Conservation (phyloP, 345 rosid genomes). For the Ceriops decandra region DNA sequence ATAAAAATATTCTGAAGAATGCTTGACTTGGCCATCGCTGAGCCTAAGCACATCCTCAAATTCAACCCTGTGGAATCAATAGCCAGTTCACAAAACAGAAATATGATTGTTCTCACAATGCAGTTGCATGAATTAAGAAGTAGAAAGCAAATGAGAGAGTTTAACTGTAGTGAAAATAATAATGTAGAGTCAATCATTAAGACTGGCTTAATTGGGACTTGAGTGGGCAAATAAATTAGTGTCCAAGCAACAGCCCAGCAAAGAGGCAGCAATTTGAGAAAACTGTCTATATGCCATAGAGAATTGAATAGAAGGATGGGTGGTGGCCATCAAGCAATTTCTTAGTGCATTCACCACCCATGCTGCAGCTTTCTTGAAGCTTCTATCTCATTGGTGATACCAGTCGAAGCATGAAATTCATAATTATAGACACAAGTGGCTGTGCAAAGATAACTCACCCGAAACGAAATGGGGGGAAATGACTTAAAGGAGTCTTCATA, state of each 20-base stretch:
- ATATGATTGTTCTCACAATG: neutral
- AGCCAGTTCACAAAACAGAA: constrained; percentile 13
- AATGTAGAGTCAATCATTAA: neutral
- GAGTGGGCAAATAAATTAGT: neutral
- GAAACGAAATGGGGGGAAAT: constrained; percentile 97
- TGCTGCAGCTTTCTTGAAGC: constrained; percentile 9
- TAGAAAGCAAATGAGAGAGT: neutral
- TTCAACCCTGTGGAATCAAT: constrained; percentile 52
- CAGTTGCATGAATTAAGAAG: neutral
- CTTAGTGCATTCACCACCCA: neutral
- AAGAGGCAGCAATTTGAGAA: neutral
- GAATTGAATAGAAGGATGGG: neutral
- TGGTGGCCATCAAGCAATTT: neutral
- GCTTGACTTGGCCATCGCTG: constrained; percentile 93
- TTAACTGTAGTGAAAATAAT: neutral
- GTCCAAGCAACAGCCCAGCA: neutral
- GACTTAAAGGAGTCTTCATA: constrained; percentile 84
- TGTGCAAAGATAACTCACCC: constrained; percentile 51
- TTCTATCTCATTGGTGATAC: neutral
- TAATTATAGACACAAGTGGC: neutral
- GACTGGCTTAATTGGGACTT: neutral
- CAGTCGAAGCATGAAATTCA: neutral
- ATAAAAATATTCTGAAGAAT: constrained; percentile 83
- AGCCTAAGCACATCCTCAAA: constrained; percentile 91
- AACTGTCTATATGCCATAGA: neutral